Base-by-base conservation (phyloP, 805 yeast genomes). In the Candida palmyrensis region DNA sequence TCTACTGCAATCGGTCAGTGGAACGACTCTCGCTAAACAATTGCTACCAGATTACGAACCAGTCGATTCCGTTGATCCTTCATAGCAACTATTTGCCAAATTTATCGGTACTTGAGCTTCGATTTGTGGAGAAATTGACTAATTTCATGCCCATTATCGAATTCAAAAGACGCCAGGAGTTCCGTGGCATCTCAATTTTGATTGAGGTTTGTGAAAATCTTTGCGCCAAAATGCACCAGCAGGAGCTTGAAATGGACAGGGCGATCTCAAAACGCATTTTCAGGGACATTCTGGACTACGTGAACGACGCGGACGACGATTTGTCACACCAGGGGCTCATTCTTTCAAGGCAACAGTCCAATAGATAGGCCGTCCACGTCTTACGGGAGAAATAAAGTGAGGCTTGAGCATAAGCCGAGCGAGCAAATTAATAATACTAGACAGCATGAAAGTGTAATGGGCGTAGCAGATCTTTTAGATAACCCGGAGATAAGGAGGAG, bases 191-290 rank as follows among this genome's bases (percentile, higher is more conserved):
- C 12, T 65, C 75, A 2, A 68, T 88, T 4, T 53, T 87, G 25
- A 68, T 88, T 21, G 96, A 87, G 55, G 79, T 87, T 15, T 86
- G 96, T 54, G 95, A 85, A 47, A 55, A 65, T 3, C 60, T 86
- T 29, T 80, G 80, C 47, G 50, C 59, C 13, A 63, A 79, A 37
- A 68, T 86, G 62, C 65, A 73, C 37, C 63, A 71, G 30, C 81
- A 79, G 36, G 88, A 85, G 44, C 53, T 67, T 41, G 68, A 61
- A 31, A 55, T 82, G 46, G 85, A 79, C 45, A 62, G 66, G 42
- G 67, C 64, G 12, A 72, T 73, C 10, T 73, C 82, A n/a, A 62
- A 68, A 17, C 57, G 68, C 13, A 75, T 84, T 13, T 66, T 81
- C 33, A 57, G 65, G 12, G 95, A 86, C 50, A 73, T 86, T 38